phyloP scores from a whole-genome alignment of 2,329 filamentous ascomycete genomes.

The Aspergillus proliferans region DNA sequence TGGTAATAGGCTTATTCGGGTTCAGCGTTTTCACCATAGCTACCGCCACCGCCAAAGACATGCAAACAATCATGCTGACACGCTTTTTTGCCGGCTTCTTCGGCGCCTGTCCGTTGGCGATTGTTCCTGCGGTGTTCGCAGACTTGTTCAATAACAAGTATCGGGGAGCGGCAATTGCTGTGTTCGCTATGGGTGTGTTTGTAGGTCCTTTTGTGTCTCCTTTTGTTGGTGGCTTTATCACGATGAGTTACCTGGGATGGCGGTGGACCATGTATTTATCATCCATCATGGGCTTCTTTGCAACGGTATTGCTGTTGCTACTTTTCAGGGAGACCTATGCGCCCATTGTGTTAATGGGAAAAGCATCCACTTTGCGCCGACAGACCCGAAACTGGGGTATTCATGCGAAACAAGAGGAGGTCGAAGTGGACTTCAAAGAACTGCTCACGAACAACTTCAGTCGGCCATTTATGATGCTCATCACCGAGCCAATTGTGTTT shows the following conservation, averaged over 20 bases:
- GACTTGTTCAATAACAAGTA: slow-evolving; percentile 47
- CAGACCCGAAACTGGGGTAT: slow-evolving; percentile 56
- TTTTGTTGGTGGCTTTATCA: slow-evolving; percentile 48
- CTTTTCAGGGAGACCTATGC: slow-evolving; percentile 53
- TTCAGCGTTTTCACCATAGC: slow-evolving; percentile 43
- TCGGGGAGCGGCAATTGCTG: slow-evolving; percentile 40
- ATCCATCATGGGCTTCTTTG: slow-evolving; percentile 48
- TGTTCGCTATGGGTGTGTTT: slow-evolving; percentile 48
- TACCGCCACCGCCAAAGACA: slow-evolving; percentile 37
- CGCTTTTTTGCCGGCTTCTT: slow-evolving; percentile 46
- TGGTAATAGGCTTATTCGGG: slow-evolving; percentile 38
- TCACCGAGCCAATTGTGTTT: slow-evolving; percentile 37
- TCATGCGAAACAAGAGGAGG: slow-evolving; percentile 50
- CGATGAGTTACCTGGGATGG: slow-evolving; percentile 45
- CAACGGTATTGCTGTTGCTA: slow-evolving; percentile 29
- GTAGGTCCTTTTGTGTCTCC: slow-evolving; percentile 46
- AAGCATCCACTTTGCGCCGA: slow-evolving; percentile 45
- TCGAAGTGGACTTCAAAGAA: slow-evolving; percentile 47
- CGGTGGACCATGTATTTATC: slow-evolving; percentile 50
- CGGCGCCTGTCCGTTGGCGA: slow-evolving; percentile 38
- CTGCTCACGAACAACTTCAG: slow-evolving; percentile 45
- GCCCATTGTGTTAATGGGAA: slow-evolving; percentile 31
- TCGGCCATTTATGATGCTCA: slow-evolving; percentile 35
- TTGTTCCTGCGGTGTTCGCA: slow-evolving; percentile 41
- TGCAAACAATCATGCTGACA: slow-evolving; percentile 38